Evolutionary conservation across 495 filamentous ascomycete genomes (phyloP).

Genomic region (Daldinia caldariorum): DNA sequence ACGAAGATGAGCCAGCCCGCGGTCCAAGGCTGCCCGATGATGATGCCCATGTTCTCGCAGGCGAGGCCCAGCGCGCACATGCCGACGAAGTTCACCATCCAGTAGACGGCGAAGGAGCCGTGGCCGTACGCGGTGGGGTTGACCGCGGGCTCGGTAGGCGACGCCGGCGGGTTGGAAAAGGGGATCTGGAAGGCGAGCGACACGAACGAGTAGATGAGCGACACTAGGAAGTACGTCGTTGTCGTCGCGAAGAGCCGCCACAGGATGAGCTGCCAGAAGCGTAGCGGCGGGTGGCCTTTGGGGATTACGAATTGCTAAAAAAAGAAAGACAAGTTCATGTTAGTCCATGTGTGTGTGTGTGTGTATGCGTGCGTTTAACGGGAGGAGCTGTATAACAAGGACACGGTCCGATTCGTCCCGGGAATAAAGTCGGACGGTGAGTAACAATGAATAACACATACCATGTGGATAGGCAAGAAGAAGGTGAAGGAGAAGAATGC

Average conservation of each 20-base stretch:
- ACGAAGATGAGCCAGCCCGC: conserved; percentile 75
- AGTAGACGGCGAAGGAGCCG: conserved; percentile 73
- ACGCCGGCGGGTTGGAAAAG: conserved; percentile 60
- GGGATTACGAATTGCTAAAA: conserved; percentile 42
- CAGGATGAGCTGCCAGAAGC: conserved; percentile 67
- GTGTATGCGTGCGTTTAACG: neutral
- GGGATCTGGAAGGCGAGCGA: conserved; percentile 73
- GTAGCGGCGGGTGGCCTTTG: conserved; percentile 64
- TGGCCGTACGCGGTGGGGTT: conserved; percentile 67
- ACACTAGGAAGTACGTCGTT: conserved; percentile 71
- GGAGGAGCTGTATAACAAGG: conserved; percentile 7
- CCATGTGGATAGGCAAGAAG: conserved; percentile 72
- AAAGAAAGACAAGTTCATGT: neutral
- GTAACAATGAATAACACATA: conserved; percentile 37
- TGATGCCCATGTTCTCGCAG: conserved; percentile 78
- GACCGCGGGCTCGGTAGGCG: conserved; percentile 54
- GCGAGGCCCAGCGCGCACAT: conserved; percentile 75
- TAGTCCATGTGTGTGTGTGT: neutral
- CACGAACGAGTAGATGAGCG: conserved; percentile 72
- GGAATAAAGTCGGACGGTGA: conserved; percentile 4
- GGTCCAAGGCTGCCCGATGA: conserved; percentile 73
- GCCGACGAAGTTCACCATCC: conserved; percentile 78
- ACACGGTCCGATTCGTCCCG: neutral
- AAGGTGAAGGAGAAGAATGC: conserved; percentile 78
- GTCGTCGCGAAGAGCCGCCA: conserved; percentile 71